Evolutionary conservation across 108 stramenopile genomes (phyloP).

Genomic region (Pseudonitzschia pungens): DNA sequence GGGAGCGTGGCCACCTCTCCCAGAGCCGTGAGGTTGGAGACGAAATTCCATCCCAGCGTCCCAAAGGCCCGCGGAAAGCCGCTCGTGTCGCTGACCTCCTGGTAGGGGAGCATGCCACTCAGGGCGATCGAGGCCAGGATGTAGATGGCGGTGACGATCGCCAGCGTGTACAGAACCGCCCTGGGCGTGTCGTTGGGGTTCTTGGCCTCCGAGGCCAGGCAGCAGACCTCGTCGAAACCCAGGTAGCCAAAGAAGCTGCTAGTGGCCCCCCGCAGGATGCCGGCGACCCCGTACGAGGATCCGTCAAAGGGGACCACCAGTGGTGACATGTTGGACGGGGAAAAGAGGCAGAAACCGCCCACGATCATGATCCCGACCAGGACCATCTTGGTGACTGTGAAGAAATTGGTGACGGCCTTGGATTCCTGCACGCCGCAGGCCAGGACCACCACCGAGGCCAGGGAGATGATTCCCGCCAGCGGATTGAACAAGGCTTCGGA

Average conservation of each 20-base stretch:
- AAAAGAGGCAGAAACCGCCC: constrained; percentile 71
- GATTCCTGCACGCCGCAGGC: constrained; percentile 76
- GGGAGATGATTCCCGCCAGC: constrained; percentile 60
- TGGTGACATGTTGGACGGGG: constrained; percentile 49
- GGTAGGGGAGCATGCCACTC: constrained; percentile 73
- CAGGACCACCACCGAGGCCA: constrained; percentile 47
- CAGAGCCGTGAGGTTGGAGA: constrained; percentile 53
- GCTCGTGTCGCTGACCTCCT: constrained; percentile 56
- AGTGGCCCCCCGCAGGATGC: constrained; percentile 71
- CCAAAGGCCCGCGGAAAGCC: constrained; percentile 80
- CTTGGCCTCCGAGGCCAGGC: constrained; percentile 82
- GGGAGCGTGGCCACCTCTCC: constrained; percentile 91
- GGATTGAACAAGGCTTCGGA: constrained; percentile 45
- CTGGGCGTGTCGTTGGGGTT: constrained; percentile 81
- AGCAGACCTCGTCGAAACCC: constrained; percentile 91
- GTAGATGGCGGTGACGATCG: constrained; percentile 71
- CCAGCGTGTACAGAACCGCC: constrained; percentile 74
- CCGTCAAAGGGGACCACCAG: constrained; percentile 50
- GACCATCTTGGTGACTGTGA: constrained; percentile 77
- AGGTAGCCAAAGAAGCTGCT: constrained; percentile 90
- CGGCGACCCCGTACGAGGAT: constrained; percentile 47
- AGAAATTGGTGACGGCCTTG: constrained; percentile 77
- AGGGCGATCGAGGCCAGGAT: constrained; percentile 73
- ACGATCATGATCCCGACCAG: constrained; percentile 83
- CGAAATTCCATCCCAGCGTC: constrained; percentile 54